Evolutionary conservation across 2,329 filamentous ascomycete genomes (phyloP).

Genomic region (Pezicula radicicola): DNA sequence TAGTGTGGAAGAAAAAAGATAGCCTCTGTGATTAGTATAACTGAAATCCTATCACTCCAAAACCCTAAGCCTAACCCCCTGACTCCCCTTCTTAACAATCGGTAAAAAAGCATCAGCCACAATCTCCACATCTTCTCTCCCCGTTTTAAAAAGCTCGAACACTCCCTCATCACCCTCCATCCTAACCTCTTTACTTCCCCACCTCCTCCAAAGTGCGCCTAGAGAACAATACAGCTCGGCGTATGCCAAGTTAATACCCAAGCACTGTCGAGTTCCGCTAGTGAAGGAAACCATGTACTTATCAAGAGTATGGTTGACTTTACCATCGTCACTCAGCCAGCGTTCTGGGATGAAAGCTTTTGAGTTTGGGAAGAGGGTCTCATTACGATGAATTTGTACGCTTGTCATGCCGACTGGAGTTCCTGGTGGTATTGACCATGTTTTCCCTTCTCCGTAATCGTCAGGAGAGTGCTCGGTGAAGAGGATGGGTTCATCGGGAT

Average conservation of each 20-base stretch:
- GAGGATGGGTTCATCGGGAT: constrained; percentile 15
- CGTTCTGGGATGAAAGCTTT: constrained; percentile 30
- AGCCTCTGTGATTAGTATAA: no score
- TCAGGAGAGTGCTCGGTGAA: not conserved
- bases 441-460: not conserved
- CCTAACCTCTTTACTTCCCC: not conserved
- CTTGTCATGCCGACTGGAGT: constrained; percentile 36
- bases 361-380: constrained; percentile 24
- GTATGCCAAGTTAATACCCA: constrained; percentile 26
- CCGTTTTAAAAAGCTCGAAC: not conserved
- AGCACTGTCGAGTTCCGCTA: constrained; percentile 35
- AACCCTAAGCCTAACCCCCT: not conserved
- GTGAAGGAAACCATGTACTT: constrained; percentile 37
- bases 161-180: not conserved
- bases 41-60: not conserved
- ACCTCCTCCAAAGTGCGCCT: not conserved
- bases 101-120: not conserved
- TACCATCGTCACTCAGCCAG: constrained; percentile 30
- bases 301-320: constrained; percentile 21
- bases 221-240: constrained; percentile 6
- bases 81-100: not conserved
- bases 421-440: constrained; percentile 19
- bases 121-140: not conserved
- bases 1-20: no score
- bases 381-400: constrained; percentile 22